Evolutionary conservation across 148 eudicot species (phyloP).

Genomic region (Euryodendron excelsum): DNA sequence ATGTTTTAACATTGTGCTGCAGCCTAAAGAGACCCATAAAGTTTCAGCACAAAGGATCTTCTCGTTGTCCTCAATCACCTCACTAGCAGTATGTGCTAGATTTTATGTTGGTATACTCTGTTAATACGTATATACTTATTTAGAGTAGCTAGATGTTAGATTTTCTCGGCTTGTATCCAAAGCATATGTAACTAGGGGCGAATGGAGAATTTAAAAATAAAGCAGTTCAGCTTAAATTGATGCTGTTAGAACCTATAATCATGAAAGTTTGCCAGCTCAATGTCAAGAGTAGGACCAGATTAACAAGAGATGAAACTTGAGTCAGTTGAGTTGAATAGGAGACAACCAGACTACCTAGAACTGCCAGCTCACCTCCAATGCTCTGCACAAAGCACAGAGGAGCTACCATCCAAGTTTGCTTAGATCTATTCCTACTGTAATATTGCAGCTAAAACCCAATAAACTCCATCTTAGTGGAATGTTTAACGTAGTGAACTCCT

Average conservation of each 20-base stretch:
- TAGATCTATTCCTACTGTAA: too few species aligned
- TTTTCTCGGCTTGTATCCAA: not conserved
- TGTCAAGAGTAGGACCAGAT: not conserved
- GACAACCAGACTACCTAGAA: too few species aligned
- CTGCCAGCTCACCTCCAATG: too few species aligned
- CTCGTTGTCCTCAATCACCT: slow-evolving; percentile 72
- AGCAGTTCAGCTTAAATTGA: not conserved
- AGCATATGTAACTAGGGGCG: not conserved
- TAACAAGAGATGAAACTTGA: too few species aligned
- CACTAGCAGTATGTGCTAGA: slow-evolving; percentile 65
- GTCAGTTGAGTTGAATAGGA: too few species aligned
- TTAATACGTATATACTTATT: not conserved
- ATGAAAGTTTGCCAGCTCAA: not conserved
- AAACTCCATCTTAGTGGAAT: too few species aligned
- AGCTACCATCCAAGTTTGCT: too few species aligned
- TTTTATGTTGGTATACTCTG: not conserved
- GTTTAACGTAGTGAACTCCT: too few species aligned
- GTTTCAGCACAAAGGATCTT: slow-evolving; percentile 82
- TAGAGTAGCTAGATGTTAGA: not conserved
- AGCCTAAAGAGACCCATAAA: slow-evolving; percentile 76
- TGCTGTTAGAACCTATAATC: not conserved
- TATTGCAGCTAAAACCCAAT: too few species aligned
- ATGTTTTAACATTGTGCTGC: slow-evolving; percentile 15
- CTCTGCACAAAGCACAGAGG: too few species aligned
- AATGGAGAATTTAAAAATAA: not conserved